These are phyloP conservation scores for Lipomyces spencermartinsiae DNA, from an alignment of 805 yeast genomes.

Conservation along the genomic window DNA sequence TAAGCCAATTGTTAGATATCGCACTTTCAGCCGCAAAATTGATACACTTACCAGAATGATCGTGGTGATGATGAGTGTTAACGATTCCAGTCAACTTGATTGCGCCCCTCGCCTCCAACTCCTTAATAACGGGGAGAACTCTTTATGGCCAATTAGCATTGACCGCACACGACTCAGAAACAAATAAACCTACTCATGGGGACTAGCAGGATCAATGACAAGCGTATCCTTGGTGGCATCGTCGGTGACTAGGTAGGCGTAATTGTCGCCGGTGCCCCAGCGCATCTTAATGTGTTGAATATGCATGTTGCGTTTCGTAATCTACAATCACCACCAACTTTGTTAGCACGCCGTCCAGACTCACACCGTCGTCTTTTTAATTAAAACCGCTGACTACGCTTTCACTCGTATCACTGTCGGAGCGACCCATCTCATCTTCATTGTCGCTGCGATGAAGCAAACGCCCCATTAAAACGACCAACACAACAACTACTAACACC, in stretches of 20 bases:
- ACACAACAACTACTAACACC: neutral
- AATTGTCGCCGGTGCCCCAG: conserved; percentile 94
- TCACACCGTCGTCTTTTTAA: neutral
- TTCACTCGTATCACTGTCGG: neutral
- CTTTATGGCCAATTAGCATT: neutral
- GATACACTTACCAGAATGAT: conserved; percentile 85
- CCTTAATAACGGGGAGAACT: conserved; percentile 54
- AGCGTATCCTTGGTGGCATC: conserved; percentile 70
- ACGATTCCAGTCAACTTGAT: conserved; percentile 74
- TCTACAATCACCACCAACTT: conserved; percentile 3
- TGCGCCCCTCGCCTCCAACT: conserved; percentile 46
- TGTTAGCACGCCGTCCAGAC: conserved; percentile 1
- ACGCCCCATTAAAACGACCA: neutral
- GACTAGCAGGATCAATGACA: conserved; percentile 92
- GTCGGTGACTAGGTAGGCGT: conserved; percentile 80
- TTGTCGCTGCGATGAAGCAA: neutral
- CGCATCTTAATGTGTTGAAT: conserved; percentile 85
- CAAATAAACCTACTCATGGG: conserved; percentile 57
- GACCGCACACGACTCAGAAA: neutral
- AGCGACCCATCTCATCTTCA: neutral
- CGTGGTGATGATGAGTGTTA: conserved; percentile 96
- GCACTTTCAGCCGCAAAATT: conserved; percentile 50
- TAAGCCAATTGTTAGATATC: conserved; percentile 6
- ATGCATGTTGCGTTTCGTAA: conserved; percentile 67
- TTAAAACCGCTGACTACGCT: neutral